A percentile compares a stretch with the other conserved stretches of the same genome.
These are phyloP conservation scores for Helotiales sp. DNA, from an alignment of 2,329 filamentous ascomycete species.

Conservation along the genomic window DNA sequence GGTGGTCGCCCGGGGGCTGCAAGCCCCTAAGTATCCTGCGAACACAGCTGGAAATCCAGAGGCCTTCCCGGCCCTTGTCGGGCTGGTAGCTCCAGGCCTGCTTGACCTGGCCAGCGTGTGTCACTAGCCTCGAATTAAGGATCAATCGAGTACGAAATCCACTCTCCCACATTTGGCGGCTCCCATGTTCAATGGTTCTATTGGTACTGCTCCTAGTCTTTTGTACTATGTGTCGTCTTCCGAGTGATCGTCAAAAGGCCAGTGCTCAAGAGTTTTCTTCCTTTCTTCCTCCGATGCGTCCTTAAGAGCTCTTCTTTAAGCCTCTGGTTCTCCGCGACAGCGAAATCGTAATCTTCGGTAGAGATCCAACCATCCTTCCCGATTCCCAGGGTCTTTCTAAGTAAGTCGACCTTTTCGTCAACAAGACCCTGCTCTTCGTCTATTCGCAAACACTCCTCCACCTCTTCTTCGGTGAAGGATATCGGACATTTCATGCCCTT, in stretches of 20 bases:
- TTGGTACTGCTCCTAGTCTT: too few relatives aligned
- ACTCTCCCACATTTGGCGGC: too few relatives aligned
- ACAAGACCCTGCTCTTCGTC: slow-evolving; percentile 20
- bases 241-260: slow-evolving; percentile 14
- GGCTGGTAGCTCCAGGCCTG: too few relatives aligned
- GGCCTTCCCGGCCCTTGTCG: too few relatives aligned
- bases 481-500: slow-evolving; percentile 1
- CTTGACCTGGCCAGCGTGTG: too few relatives aligned
- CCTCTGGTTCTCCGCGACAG: slow-evolving; percentile 10
- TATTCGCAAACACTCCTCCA: slow-evolving; percentile 7
- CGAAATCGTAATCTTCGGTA: slow-evolving; percentile 27
- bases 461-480: slow-evolving; percentile 10
- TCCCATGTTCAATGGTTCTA: too few relatives aligned
- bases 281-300: slow-evolving; percentile 7
- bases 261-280: slow-evolving; percentile 7
- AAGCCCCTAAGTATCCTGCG: too few relatives aligned
- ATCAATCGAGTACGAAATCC: too few relatives aligned
- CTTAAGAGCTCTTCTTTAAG: slow-evolving; percentile 5
- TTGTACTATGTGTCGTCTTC: too few relatives aligned
- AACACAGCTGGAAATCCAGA: too few relatives aligned
- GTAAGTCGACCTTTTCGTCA: slow-evolving; percentile 24
- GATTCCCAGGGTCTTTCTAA: slow-evolving; percentile 28
- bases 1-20: too few relatives aligned
- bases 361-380: slow-evolving; percentile 32
- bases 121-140: too few relatives aligned